Evolutionary conservation across 139 green algal genomes (phyloP), one percentile per base, ranked within the genome.

Genomic region (Limnomonas spitsbergensis): DNA sequence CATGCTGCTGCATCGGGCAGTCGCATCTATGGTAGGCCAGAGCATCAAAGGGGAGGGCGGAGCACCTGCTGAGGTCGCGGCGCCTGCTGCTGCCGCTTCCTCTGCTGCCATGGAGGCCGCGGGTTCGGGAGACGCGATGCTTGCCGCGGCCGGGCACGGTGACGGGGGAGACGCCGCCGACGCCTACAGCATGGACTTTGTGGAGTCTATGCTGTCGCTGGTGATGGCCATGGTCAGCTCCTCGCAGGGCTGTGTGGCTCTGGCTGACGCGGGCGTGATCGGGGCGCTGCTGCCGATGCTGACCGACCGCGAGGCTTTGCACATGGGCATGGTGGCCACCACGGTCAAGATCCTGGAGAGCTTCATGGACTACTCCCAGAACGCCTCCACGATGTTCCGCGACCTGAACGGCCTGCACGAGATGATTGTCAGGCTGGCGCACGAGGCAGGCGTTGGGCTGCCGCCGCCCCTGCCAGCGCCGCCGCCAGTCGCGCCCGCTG

Each of bases 241-340:
- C 3, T 78, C 73, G 24, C 78, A 85, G 1, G 95, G 95, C 29
- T 94, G 89, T 78, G 47, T 83, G 35, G 89, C 91, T 2, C 85
- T 98, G 75, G 74, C 86, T 2, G 94, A 98, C 38, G 90, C 93
- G 7, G 92, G 92, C n/a, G 82, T 98, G 38, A 82, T 97, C 0
- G 84, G 89, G 20, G 84, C 90, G 1, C 89, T 98, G 79, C 83
- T 98, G 78, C 92, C 94, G 9, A 73, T 98, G 75, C 74, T 98
- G 40, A 67, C 77, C 29, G 69, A 82, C 34, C 39, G 38, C 56
- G 66, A 89, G 4, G 75, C 88, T 0, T 80, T 83, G 26, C 93
- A 97, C 81, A 42, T 91, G 29, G 38, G 56, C 1, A 54, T 98
- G 29, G 90, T 98, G 27, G 87, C 86, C 2, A 81, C 79, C 9